Conservation (phyloP, 1,139 yeast species). For the Blastobotrys serpentis region DNA sequence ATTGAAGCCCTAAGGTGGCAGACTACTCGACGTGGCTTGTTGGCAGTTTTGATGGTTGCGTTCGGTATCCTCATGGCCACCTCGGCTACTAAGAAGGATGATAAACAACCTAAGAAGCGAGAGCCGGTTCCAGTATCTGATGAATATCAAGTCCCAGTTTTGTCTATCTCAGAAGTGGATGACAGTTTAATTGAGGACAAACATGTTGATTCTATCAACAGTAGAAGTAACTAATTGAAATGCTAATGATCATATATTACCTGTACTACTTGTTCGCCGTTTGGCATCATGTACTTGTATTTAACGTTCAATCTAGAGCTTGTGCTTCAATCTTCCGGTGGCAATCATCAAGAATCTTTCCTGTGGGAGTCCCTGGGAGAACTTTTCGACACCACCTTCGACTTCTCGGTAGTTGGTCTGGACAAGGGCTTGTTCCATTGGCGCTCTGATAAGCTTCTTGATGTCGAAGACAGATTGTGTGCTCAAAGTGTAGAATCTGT, state of each 20-base stretch:
- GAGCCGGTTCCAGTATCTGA: slow-evolving; percentile 30
- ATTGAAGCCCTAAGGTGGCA: slow-evolving; percentile 93
- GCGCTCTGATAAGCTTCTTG: slow-evolving; percentile 52
- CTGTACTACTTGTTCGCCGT: background rate
- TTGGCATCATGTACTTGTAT: background rate
- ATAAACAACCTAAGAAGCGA: slow-evolving; percentile 36
- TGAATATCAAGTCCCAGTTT: slow-evolving; percentile 34
- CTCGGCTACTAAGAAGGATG: slow-evolving; percentile 42
- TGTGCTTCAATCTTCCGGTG: slow-evolving; percentile 58
- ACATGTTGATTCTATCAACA: slow-evolving; percentile 27
- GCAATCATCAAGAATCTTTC: slow-evolving; percentile 58
- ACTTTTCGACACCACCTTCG: slow-evolving; percentile 63
- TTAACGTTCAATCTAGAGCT: slow-evolving; percentile 41
- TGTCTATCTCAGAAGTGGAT: slow-evolving; percentile 31
- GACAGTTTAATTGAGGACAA: slow-evolving; percentile 31
- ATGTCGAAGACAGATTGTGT: slow-evolving; percentile 60
- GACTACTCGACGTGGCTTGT: slow-evolving; percentile 80
- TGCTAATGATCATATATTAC: background rate
- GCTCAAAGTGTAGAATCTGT: slow-evolving; percentile 45
- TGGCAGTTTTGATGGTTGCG: slow-evolving; percentile 55
- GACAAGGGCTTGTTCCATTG: slow-evolving; percentile 41
- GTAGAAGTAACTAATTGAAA: background rate
- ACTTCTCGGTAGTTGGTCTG: slow-evolving; percentile 66
- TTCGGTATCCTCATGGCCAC: slow-evolving; percentile 51
- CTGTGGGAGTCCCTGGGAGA: slow-evolving; percentile 77